phyloP scores from a whole-genome alignment of 2,329 filamentous ascomycete genomes.

The Apiospora malaysiana region DNA sequence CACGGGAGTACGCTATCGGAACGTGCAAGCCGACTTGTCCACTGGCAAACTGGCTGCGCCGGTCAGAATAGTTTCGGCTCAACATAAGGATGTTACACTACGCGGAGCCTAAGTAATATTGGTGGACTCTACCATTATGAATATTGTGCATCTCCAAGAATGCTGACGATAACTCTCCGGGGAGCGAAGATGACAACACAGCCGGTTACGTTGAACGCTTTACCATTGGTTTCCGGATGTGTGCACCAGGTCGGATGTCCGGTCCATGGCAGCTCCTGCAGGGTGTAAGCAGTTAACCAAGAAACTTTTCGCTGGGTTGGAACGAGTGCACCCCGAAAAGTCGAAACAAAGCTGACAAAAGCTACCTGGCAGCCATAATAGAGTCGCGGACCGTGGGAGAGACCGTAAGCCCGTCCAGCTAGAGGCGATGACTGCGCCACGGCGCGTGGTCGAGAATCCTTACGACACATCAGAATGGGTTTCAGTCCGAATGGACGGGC shows the following conservation, averaged over 20 bases:
- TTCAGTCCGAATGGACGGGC: constrained; percentile 6
- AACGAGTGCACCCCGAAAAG: neutral
- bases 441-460: neutral
- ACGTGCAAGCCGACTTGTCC: neutral
- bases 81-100: neutral
- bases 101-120: neutral
- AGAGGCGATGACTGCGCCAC: neutral
- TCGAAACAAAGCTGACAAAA: neutral
- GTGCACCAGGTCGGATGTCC: constrained; percentile 13
- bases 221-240: neutral
- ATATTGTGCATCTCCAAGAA: neutral
- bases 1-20: neutral
- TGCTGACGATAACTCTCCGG: neutral
- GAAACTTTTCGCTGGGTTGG: neutral
- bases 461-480: neutral
- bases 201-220: neutral
- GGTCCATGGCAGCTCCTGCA: constrained; percentile 7
- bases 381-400: neutral
- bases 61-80: neutral
- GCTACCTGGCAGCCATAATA: neutral
- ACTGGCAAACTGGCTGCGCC: neutral
- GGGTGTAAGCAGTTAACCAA: constrained; percentile 8
- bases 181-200: neutral
- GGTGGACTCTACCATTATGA: neutral
- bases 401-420: neutral